Evolutionary conservation across 768 basidiomycete species (phyloP), one percentile per base, ranked within the genome.

Genomic region (Mycena rosella): DNA sequence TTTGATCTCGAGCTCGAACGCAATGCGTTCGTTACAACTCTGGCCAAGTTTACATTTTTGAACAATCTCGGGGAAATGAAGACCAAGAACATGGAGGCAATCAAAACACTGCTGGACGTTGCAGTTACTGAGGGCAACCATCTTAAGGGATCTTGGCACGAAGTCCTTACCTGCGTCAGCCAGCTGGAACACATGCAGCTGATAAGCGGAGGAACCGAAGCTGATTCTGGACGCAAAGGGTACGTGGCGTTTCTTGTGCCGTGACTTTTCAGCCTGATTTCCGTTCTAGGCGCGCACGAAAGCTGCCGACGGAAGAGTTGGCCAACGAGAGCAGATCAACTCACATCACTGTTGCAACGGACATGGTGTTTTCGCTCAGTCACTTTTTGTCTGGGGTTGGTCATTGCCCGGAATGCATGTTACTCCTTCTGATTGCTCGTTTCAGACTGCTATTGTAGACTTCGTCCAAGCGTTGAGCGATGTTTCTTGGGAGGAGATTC

Each of bases 51-150:
- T 79, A 99, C 98, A 0, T 98, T 98, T 85, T 84, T 99, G 69
- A 98, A 94, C 78, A 99, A 99, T 75, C 82, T 99, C 6, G 96
- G 96, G 60, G 98, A 99, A 83, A 99, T 99, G 98, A 96, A 96
- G 81, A 87, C 95, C 36, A 99, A 99, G 84, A 99, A 99, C 76
- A 98, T 99, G 89, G 98, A 99, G 77, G 98, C 97, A 8, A 98
- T 99, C 82, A 99, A 98, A 79, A 82, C 95, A 3, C 84, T 99
- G 57, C 83, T 99, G 14, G 98, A 99, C 74, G 89, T 99, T 48
- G 97, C 98, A 18, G 92, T 97, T 44, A 92, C 89, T n/a, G 96
- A 99, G 77, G 98, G 98, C 67, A 98, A 98, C 77, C 91, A 95
- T 76, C 86, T 99, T 67, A 98, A 96, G 82, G 92, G 91, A 1